Evolutionary conservation across 495 filamentous ascomycete species (phyloP), one percentile per base, ranked within the genome.

Genomic region (Tuber indicum): DNA sequence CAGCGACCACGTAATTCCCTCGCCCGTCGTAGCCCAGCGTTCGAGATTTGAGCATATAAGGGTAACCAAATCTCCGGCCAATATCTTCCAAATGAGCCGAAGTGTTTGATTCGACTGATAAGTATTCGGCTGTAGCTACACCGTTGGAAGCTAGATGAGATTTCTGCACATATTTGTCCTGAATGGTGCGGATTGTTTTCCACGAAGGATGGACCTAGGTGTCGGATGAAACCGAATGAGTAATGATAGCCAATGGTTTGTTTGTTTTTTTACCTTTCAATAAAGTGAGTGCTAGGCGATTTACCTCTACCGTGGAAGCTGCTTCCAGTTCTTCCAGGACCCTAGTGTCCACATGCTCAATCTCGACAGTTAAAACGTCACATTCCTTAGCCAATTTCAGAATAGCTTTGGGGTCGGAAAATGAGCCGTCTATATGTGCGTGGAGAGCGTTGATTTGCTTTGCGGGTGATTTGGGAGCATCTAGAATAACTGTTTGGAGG

Each of bases 131-230:
- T 77, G 91, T 91, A n/a, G 90, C 88, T 8, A 98, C 90, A 3
- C 86, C 87, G 80, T 89, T 88, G 70, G 88, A 84, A 47, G 85
- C 85, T 76, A 98, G 87, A 82, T 96, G 91, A 81, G 92, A 88
- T 85, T 99, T 98, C 86, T 99, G 96, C 83, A 89, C 86, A 84
- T 89, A 98, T 85, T 99, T 99, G 87, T 99, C 95, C 87, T 99
- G 96, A 77, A 99, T 98, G 42, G 90, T 91, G 36, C 93, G 90
- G 75, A 98, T 90, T 14, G 96, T 96, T 85, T 88, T 88, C 93
- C 93, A 97, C 75, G 90, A 92, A 32, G 96, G 96, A 82, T 97
- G 92, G n/a, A 97, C 88, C 32, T 88, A 58, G 84, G 1, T 89
- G 79, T 47, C 85, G 85, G 58, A 87, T 85, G 74, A 88, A 84